These are phyloP conservation scores for Clavariopsis aquatica DNA, from an alignment of 495 filamentous ascomycete species.

Conservation along the genomic window DNA sequence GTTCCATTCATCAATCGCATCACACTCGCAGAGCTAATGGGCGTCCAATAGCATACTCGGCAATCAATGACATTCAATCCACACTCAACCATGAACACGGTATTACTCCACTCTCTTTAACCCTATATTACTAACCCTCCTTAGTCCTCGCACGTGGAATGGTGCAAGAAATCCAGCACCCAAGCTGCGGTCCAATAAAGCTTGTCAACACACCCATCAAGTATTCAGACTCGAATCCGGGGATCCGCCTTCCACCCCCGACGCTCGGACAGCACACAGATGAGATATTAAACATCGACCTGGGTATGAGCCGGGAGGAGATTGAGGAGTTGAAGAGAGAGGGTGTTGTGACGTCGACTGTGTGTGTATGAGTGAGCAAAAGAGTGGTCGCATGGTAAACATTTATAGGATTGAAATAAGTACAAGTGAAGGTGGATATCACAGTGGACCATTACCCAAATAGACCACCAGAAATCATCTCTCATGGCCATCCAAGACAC, in stretches of 20 bases:
- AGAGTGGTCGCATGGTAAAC: too few relatives aligned
- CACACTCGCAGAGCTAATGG: neutral
- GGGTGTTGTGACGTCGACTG: slow-evolving; percentile 58
- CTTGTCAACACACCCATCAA: slow-evolving; percentile 95
- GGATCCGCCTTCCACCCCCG: slow-evolving; percentile 78
- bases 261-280: slow-evolving; percentile 90
- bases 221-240: slow-evolving; percentile 78
- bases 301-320: slow-evolving; percentile 63
- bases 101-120: slow-evolving; percentile 37
- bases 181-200: slow-evolving; percentile 78
- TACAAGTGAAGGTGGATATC: too few relatives aligned
- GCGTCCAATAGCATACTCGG: slow-evolving; percentile 64
- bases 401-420: too few relatives aligned
- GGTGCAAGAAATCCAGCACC: slow-evolving; percentile 85
- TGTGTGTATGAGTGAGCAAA: too few relatives aligned
- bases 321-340: slow-evolving; percentile 65
- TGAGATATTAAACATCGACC: slow-evolving; percentile 69
- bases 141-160: slow-evolving; percentile 82
- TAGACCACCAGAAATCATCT: too few relatives aligned
- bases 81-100: slow-evolving; percentile 83
- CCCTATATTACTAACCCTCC: too few relatives aligned
- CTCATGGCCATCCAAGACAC: too few relatives aligned
- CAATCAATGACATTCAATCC: slow-evolving; percentile 86
- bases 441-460: too few relatives aligned
- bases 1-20: neutral